phyloP scores from a whole-genome alignment of 129 eudicot species.

The Kitagawia praeruptora region DNA sequence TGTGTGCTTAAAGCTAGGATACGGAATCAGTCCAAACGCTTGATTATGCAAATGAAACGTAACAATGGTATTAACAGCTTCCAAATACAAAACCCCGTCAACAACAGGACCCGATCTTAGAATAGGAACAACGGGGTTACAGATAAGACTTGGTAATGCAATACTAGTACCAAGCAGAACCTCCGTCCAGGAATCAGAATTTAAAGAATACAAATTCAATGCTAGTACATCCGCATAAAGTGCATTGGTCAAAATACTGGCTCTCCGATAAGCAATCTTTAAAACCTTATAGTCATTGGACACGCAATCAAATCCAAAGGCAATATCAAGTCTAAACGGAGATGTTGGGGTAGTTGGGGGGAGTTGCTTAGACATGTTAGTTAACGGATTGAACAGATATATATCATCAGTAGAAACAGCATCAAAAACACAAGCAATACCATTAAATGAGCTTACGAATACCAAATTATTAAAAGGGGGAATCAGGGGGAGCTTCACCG shows the following conservation, averaged over 20 bases:
- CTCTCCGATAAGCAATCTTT: neutral
- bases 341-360: neutral
- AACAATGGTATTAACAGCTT: neutral
- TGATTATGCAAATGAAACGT: neutral
- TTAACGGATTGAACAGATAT: no score
- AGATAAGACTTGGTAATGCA: no score
- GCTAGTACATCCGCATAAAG: no score
- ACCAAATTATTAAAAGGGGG: no score
- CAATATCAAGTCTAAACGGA: neutral
- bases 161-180: no score
- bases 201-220: neutral
- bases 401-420: no score
- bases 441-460: no score
- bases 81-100: neutral
- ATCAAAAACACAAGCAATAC: no score
- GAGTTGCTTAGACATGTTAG: neutral
- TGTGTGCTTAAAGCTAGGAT: neutral
- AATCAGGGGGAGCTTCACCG: no score
- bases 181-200: neutral
- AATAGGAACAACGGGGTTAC: no score
- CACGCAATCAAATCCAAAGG: neutral
- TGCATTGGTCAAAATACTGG: no score
- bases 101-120: no score
- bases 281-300: neutral
- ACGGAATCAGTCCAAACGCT: neutral